These are phyloP conservation scores for Lipomyces yamadae DNA, from an alignment of 805 yeast species.

Conservation along the genomic window DNA sequence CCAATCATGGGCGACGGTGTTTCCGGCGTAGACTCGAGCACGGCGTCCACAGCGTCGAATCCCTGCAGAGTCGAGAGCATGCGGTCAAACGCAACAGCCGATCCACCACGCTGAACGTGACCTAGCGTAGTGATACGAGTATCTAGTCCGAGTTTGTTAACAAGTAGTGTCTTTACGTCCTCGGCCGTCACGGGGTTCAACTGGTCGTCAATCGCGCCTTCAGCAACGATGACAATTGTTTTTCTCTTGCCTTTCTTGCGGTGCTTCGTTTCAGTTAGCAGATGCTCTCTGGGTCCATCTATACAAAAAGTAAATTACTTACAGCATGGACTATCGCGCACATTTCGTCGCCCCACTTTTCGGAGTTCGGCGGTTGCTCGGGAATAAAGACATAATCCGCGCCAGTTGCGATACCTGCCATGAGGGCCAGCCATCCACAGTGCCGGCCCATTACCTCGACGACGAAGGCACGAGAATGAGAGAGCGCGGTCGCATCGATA, in stretches of 20 bases:
- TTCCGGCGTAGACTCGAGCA: constrained; percentile 81
- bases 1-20: constrained; percentile 97
- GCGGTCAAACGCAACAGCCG: constrained; percentile 95
- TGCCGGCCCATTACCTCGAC: constrained; percentile 99
- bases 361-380: constrained; percentile 81
- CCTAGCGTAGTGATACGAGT: constrained; percentile 95
- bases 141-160: constrained; percentile 78
- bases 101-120: constrained; percentile 98
- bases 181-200: constrained; percentile 80
- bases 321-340: constrained; percentile 59
- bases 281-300: background rate
- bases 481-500: constrained; percentile 95
- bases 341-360: constrained; percentile 81
- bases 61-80: constrained; percentile 93
- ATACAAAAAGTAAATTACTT: constrained; percentile 1
- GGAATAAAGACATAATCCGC: constrained; percentile 96
- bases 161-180: constrained; percentile 80
- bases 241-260: constrained; percentile 88
- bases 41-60: constrained; percentile 95
- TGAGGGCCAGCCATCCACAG: constrained; percentile 97
- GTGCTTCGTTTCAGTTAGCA: constrained; percentile 55
- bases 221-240: constrained; percentile 95
- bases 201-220: constrained; percentile 89
- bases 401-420: constrained; percentile 96
- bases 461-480: constrained; percentile 96